These are phyloP conservation scores for Angomonas deanei DNA, from an alignment of 208 protist species.

Conservation along the genomic window DNA sequence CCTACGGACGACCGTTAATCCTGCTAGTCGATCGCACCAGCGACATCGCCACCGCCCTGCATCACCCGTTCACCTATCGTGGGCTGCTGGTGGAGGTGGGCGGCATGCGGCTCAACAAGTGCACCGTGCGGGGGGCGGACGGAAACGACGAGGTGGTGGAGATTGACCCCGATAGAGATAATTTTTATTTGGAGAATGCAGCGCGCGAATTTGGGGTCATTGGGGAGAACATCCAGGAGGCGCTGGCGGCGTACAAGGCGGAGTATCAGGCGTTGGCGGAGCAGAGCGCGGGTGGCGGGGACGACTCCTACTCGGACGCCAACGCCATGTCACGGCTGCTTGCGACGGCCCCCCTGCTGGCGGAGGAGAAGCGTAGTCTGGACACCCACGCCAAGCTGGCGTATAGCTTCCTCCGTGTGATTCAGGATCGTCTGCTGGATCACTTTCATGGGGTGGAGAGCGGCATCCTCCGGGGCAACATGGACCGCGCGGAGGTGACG, in stretches of 20 bases:
- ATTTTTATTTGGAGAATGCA: constrained; percentile 69
- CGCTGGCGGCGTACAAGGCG: constrained; percentile 62
- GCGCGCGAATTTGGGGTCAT: constrained; percentile 65
- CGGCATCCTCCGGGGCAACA: constrained; percentile 51
- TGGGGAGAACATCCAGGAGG: constrained; percentile 58
- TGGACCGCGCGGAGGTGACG: constrained; percentile 71
- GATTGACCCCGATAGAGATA: constrained; percentile 80
- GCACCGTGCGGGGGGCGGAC: constrained; percentile 31
- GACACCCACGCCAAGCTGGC: constrained; percentile 83
- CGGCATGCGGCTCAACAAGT: constrained; percentile 83
- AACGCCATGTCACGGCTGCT: constrained; percentile 73
- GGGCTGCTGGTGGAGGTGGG: constrained; percentile 74
- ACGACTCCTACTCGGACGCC: constrained; percentile 36
- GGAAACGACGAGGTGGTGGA: constrained; percentile 67
- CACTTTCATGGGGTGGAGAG: constrained; percentile 83
- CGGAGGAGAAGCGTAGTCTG: constrained; percentile 77
- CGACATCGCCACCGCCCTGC: constrained; percentile 75
- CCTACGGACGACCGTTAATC: constrained; percentile 64
- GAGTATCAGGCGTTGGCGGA: constrained; percentile 62
- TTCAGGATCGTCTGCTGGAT: constrained; percentile 64
- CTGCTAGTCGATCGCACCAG: constrained; percentile 75
- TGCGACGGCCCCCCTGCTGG: constrained; percentile 64
- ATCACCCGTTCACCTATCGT: constrained; percentile 89
- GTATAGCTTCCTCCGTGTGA: constrained; percentile 60
- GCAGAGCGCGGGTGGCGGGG: constrained; percentile 23